Percentiles rank a stretch among this genome's conserved stretches.
Evolutionary conservation across 305 asterid genomes (phyloP).

Genomic region (Euphrasia arctica): DNA sequence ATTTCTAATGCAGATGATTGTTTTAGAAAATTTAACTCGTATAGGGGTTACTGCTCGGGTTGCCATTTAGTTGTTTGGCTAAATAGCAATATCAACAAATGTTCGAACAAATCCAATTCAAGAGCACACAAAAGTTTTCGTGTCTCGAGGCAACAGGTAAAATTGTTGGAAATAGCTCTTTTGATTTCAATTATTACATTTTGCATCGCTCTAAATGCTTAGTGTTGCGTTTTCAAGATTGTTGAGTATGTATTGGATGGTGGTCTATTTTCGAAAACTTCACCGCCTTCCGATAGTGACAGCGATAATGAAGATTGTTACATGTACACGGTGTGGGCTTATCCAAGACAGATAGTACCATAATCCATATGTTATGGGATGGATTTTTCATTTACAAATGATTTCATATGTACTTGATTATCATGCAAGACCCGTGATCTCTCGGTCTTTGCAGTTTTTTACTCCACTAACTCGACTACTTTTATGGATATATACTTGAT

Average conservation of each 20-base stretch:
- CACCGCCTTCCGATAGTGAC: conserved; percentile 54
- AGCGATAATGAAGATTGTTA: conserved; percentile 49
- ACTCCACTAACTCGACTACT: no score
- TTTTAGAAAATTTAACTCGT: conserved; percentile 36
- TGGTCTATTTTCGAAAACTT: conserved; percentile 26
- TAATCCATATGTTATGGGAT: neutral
- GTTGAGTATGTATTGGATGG: conserved; percentile 46
- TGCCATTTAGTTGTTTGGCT: conserved; percentile 66
- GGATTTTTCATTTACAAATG: no score
- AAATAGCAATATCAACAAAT: conserved; percentile 34
- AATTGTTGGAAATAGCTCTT: neutral
- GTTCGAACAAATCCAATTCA: conserved; percentile 32
- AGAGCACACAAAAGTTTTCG: conserved; percentile 39
- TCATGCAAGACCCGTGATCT: no score
- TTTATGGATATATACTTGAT: no score
- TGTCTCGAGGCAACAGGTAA: conserved; percentile 56
- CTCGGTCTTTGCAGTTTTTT: no score
- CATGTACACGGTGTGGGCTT: conserved; percentile 52
- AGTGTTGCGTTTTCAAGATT: conserved; percentile 41
- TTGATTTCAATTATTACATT: neutral
- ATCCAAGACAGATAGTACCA: conserved; percentile 34
- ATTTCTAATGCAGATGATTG: conserved; percentile 35
- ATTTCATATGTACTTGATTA: no score
- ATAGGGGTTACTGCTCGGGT: conserved; percentile 61
- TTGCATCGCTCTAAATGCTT: conserved; percentile 10